Evolutionary conservation across 2,329 filamentous ascomycete species (phyloP).

Genomic region (Penicillium sp.): DNA sequence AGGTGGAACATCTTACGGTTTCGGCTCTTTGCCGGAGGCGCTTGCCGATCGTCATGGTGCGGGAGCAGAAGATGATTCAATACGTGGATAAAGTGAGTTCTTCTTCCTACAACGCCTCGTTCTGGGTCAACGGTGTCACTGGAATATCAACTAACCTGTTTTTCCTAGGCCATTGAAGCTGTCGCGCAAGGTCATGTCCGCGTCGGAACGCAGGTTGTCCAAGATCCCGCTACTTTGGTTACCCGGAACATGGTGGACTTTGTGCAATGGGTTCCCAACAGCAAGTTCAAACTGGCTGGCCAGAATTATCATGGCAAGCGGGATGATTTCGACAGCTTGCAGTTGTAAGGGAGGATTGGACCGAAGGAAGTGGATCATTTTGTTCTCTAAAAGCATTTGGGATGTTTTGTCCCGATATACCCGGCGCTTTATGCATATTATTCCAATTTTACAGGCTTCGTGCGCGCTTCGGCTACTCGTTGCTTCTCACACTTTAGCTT

Average conservation of each 20-base stretch:
- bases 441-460: conserved; percentile 11
- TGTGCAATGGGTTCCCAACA: conserved; percentile 92
- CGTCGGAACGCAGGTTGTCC: conserved; percentile 86
- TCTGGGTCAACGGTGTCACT: background rate
- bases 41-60: conserved; percentile 86
- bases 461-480: conserved; percentile 1
- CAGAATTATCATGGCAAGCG: conserved; percentile 92
- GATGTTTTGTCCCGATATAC: conserved; percentile 28
- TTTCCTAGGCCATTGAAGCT: conserved; percentile 61
- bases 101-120: background rate
- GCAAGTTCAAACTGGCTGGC: conserved; percentile 96
- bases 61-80: conserved; percentile 73
- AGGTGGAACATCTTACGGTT: conserved; percentile 86
- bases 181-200: conserved; percentile 94
- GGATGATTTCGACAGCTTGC: conserved; percentile 92
- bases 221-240: conserved; percentile 86
- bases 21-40: conserved; percentile 82
- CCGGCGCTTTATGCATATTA: conserved; percentile 28
- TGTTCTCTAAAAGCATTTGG: conserved; percentile 24
- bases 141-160: background rate
- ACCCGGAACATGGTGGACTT: conserved; percentile 92
- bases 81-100: conserved; percentile 37
- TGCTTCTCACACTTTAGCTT: background rate
- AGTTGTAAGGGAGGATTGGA: conserved; percentile 30
- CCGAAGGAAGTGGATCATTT: background rate